phyloP scores from a whole-genome alignment of 192 early-diverging fungal genomes.

The Coemansia guatemalensis region DNA sequence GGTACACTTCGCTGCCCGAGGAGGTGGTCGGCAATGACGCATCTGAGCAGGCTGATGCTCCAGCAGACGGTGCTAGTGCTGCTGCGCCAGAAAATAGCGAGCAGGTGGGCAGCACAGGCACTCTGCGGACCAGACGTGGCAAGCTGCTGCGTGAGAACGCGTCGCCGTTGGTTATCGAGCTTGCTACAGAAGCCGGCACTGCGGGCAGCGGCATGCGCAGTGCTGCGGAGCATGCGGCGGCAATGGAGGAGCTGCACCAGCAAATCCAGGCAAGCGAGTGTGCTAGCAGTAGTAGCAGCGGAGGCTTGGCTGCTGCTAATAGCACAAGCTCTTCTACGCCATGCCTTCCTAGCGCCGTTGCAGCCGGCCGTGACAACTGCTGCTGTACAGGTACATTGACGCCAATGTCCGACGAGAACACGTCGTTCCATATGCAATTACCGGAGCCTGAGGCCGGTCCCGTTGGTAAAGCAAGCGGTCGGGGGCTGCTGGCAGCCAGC shows the following conservation, averaged over 20 bases:
- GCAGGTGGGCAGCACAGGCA: not conserved
- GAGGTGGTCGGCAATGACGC: not conserved
- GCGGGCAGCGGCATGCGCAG: not conserved
- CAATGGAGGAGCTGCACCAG: constrained; percentile 30
- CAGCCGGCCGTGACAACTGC: not conserved
- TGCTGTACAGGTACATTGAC: constrained; percentile 30
- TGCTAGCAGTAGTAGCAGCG: constrained; percentile 12
- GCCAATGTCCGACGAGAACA: constrained; percentile 39
- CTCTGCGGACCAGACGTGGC: constrained; percentile 11
- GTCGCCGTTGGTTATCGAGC: constrained; percentile 27
- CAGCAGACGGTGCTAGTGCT: not conserved
- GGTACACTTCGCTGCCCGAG: constrained; percentile 22
- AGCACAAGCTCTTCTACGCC: constrained; percentile 26
- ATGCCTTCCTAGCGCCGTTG: constrained; percentile 1
- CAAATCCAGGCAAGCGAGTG: constrained; percentile 16
- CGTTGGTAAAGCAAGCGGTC: constrained; percentile 5
- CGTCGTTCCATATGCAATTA: constrained; percentile 26
- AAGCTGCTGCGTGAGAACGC: constrained; percentile 41
- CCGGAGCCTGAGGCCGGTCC: constrained; percentile 21
- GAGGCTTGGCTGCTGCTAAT: not conserved
- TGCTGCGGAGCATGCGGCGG: not conserved
- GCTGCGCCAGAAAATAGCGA: constrained; percentile 2
- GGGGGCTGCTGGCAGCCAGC: constrained; percentile 4
- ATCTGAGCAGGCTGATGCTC: not conserved
- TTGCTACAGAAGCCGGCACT: constrained; percentile 7